Conservation (phyloP, 2,329 filamentous ascomycete species). For the Diaporthe ilicicola region DNA sequence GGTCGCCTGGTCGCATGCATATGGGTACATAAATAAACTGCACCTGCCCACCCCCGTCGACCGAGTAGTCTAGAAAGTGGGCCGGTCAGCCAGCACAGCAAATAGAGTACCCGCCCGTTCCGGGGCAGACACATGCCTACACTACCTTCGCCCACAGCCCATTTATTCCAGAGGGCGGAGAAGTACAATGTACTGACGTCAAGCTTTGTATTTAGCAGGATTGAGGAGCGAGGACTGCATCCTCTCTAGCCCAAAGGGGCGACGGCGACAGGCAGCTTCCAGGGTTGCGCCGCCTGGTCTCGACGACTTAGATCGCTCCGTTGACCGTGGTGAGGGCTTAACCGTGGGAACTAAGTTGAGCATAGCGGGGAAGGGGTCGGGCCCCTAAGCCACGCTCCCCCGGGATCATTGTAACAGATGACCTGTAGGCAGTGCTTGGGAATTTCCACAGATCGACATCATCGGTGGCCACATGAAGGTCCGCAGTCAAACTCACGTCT, state of each 20-base stretch:
- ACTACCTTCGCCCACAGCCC: not conserved
- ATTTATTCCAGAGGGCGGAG: not conserved
- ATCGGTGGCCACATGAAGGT: slow-evolving; percentile 16
- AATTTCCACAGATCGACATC: not conserved
- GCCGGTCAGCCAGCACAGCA: not conserved
- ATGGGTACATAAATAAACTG: slow-evolving; percentile 23
- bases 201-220: slow-evolving; percentile 11
- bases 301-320: slow-evolving; percentile 12
- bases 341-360: slow-evolving; percentile 10
- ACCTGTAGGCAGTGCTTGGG: not conserved
- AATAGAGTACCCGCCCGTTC: slow-evolving; percentile 11
- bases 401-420: not conserved
- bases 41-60: not conserved
- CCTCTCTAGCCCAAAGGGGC: slow-evolving; percentile 17
- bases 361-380: slow-evolving; percentile 9
- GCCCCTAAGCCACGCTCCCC: slow-evolving; percentile 9
- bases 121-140: not conserved
- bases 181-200: slow-evolving; percentile 4
- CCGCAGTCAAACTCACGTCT: not conserved
- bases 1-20: slow-evolving; percentile 8
- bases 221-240: slow-evolving; percentile 12
- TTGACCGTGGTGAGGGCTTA: not conserved
- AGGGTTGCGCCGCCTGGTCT: not conserved
- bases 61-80: slow-evolving; percentile 12
- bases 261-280: slow-evolving; percentile 11